A percentile compares a stretch with the other conserved stretches of the same genome.
Evolutionary conservation across 2,329 filamentous ascomycete species (phyloP).

Genomic region (Pezicula radicicola): DNA sequence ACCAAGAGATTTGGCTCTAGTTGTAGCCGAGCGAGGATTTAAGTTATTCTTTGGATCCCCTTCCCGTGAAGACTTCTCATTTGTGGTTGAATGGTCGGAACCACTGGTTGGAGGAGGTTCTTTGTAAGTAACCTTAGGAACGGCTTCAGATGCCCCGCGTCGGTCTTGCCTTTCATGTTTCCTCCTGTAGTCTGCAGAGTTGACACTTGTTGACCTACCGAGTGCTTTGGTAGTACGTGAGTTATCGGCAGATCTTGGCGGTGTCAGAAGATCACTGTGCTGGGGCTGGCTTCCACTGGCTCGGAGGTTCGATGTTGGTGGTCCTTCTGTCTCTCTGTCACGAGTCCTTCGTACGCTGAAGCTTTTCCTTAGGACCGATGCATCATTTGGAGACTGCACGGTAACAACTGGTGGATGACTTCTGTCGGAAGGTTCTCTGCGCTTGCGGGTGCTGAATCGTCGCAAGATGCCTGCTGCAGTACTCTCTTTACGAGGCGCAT

Average conservation of each 20-base stretch:
- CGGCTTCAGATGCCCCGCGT: conserved; percentile 45
- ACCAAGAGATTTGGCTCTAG: conserved; percentile 81
- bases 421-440: conserved; percentile 59
- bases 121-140: conserved; percentile 46
- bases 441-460: conserved; percentile 84
- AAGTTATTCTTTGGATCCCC: conserved; percentile 47
- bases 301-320: conserved; percentile 43
- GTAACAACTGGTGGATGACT: conserved; percentile 71
- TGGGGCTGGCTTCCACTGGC: conserved; percentile 66
- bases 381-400: conserved; percentile 74
- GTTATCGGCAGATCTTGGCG: conserved; percentile 61
- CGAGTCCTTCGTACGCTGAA: conserved; percentile 74
- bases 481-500: conserved; percentile 76
- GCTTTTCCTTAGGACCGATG: conserved; percentile 71
- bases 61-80: conserved; percentile 44
- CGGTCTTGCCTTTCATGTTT: conserved; percentile 49
- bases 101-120: conserved; percentile 74
- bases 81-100: conserved; percentile 66
- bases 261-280: conserved; percentile 74
- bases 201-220: conserved; percentile 87
- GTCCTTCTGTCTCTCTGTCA: conserved; percentile 45
- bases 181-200: conserved; percentile 77
- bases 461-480: conserved; percentile 80
- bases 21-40: conserved; percentile 58
- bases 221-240: conserved; percentile 66